Conservation (phyloP, 495 filamentous ascomycete species). For the Xylona heveae region DNA sequence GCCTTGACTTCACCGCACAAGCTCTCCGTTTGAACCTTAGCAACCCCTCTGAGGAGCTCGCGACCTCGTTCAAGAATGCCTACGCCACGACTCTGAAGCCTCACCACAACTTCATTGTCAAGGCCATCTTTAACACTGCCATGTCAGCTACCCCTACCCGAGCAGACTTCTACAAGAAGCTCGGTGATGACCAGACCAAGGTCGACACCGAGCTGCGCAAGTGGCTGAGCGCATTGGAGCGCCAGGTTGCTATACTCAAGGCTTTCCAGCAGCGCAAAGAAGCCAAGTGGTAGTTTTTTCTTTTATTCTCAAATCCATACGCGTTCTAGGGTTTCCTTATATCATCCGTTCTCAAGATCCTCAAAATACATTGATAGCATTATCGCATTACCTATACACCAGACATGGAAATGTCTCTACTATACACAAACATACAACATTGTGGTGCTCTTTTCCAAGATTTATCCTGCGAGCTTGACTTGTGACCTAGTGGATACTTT, state of each 20-base stretch:
- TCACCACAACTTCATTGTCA: slow-evolving; percentile 71
- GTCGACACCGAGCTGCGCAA: slow-evolving; percentile 35
- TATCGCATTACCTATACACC: too few species aligned
- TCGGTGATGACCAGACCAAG: slow-evolving; percentile 43
- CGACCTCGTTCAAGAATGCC: slow-evolving; percentile 63
- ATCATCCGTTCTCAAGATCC: too few species aligned
- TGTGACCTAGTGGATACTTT: too few species aligned
- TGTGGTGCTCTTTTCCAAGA: too few species aligned
- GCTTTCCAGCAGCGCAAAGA: slow-evolving; percentile 45
- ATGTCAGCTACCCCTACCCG: slow-evolving; percentile 86
- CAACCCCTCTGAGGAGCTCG: slow-evolving; percentile 48
- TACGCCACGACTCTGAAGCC: slow-evolving; percentile 75
- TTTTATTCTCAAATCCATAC: too few species aligned
- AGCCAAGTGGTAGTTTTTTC: slow-evolving; percentile 53
- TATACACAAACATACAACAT: too few species aligned
- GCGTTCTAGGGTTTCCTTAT: too few species aligned
- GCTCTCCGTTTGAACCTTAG: slow-evolving; percentile 58
- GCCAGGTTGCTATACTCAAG: slow-evolving; percentile 54
- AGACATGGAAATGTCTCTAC: too few species aligned
- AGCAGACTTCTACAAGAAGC: slow-evolving; percentile 71
- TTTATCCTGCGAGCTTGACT: too few species aligned
- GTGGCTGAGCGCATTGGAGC: slow-evolving; percentile 58
- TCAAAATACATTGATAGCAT: too few species aligned
- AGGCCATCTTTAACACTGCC: slow-evolving; percentile 74
- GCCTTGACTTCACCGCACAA: slow-evolving; percentile 76